Conservation (phyloP, 164 flowering plant genomes). For the Annona squamosa region DNA sequence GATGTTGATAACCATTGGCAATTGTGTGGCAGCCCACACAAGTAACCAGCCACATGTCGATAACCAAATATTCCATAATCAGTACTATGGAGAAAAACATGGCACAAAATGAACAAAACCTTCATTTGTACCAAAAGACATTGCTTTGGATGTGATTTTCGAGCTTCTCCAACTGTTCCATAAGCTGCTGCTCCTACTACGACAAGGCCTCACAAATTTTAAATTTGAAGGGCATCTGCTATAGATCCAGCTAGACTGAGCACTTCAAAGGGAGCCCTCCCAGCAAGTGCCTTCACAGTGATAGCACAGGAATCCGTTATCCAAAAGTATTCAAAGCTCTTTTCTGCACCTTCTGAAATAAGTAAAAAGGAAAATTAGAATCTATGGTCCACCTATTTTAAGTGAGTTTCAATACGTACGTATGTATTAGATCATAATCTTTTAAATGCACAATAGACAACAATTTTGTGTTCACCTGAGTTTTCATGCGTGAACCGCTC, state of each 20-base stretch:
- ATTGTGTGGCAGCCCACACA: too few species aligned
- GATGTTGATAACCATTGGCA: too few species aligned
- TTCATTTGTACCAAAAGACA: neutral
- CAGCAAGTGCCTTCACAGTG: constrained; percentile 72
- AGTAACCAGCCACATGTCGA: too few species aligned
- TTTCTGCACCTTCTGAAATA: constrained; percentile 31
- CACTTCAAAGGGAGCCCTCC: constrained; percentile 84
- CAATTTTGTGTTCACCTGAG: constrained; percentile 32
- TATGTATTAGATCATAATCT: neutral
- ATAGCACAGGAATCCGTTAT: constrained; percentile 92
- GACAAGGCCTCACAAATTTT: constrained; percentile 10
- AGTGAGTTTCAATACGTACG: neutral
- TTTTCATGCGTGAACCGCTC: constrained; percentile 59
- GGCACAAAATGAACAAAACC: too few species aligned
- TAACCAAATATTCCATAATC: too few species aligned
- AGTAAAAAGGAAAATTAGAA: neutral
- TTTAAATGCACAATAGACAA: neutral
- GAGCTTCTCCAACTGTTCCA: neutral
- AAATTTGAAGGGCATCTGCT: constrained; percentile 89
- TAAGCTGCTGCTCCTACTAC: too few species aligned
- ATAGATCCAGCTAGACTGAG: constrained; percentile 90
- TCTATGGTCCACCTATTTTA: too few species aligned
- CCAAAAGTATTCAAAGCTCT: constrained; percentile 83
- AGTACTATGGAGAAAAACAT: too few species aligned
- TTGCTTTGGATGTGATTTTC: neutral